Percentiles rank a stretch among this genome's conserved stretches.
These are phyloP conservation scores for Diaporthe sp. DNA, from an alignment of 2,329 filamentous ascomycete genomes.

Conservation along the genomic window DNA sequence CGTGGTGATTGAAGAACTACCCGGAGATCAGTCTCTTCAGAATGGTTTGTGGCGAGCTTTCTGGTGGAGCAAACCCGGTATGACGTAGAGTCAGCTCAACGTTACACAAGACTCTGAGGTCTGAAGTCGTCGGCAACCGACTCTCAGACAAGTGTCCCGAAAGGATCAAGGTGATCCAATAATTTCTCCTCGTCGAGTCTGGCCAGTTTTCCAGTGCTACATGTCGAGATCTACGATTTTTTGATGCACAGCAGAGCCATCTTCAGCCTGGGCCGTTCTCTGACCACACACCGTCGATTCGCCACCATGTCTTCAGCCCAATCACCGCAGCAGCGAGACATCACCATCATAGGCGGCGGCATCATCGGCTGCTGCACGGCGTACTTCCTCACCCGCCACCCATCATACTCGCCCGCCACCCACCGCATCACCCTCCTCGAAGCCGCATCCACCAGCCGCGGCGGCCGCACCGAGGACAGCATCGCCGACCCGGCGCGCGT, in stretches of 20 bases:
- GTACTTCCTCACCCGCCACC: constrained; percentile 81
- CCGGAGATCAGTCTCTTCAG: background rate
- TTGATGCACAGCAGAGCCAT: background rate
- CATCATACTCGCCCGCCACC: constrained; percentile 72
- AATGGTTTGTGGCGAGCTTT: background rate
- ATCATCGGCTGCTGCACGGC: constrained; percentile 83
- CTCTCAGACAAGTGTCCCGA: background rate
- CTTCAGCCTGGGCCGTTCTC: background rate
- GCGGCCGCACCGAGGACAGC: constrained; percentile 52
- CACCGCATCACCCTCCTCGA: constrained; percentile 81
- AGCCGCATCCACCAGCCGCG: constrained; percentile 53
- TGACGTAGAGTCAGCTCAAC: constrained; percentile 17
- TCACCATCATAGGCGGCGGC: constrained; percentile 70
- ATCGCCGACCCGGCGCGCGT: constrained; percentile 46
- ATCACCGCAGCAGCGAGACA: constrained; percentile 18
- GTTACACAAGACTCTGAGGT: background rate
- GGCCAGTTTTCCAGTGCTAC: background rate
- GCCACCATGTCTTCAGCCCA: background rate
- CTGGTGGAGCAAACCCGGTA: background rate
- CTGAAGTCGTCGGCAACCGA: background rate
- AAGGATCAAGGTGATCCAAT: background rate
- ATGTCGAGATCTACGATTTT: background rate
- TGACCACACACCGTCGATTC: background rate
- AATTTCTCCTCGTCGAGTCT: background rate
- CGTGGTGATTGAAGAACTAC: background rate